A percentile compares a stretch with the other conserved stretches of the same genome.
These are phyloP conservation scores for Asterochloris sp. DNA, from an alignment of 139 green algal species.

Conservation along the genomic window DNA sequence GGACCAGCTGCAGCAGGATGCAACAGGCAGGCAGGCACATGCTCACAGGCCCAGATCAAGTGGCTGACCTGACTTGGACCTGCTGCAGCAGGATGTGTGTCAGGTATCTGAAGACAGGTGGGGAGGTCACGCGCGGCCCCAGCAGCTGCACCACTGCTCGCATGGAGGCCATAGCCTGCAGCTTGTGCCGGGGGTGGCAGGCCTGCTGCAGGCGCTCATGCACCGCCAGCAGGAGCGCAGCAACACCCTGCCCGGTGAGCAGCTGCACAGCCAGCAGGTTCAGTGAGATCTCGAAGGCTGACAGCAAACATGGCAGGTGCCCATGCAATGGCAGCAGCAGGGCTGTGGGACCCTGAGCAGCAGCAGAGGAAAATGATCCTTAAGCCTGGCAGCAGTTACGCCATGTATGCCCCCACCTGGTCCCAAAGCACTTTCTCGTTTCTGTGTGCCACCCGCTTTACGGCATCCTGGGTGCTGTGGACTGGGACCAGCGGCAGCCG, in stretches of 20 bases:
- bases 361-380: background rate
- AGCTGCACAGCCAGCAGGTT: constrained; percentile 17
- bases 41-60: background rate
- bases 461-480: too few species aligned
- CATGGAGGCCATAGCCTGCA: constrained; percentile 29
- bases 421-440: too few species aligned
- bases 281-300: background rate
- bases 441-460: too few species aligned
- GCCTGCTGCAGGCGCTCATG: constrained; percentile 32
- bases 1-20: too few species aligned
- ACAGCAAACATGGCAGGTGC: background rate
- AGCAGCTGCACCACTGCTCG: constrained; percentile 34
- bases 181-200: constrained; percentile 26
- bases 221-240: constrained; percentile 32
- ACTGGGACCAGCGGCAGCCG: too few species aligned
- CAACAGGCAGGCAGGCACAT: too few species aligned
- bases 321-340: background rate
- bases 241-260: constrained; percentile 20
- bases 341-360: background rate
- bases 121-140: constrained; percentile 8
- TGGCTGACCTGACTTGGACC: constrained; percentile 21
- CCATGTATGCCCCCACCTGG: background rate
- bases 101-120: constrained; percentile 35
- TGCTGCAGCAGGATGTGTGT: constrained; percentile 44
- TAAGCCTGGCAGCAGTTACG: background rate